Conservation (phyloP, 129 eudicot species). For the Chrysanthemum lavandulifolium region DNA sequence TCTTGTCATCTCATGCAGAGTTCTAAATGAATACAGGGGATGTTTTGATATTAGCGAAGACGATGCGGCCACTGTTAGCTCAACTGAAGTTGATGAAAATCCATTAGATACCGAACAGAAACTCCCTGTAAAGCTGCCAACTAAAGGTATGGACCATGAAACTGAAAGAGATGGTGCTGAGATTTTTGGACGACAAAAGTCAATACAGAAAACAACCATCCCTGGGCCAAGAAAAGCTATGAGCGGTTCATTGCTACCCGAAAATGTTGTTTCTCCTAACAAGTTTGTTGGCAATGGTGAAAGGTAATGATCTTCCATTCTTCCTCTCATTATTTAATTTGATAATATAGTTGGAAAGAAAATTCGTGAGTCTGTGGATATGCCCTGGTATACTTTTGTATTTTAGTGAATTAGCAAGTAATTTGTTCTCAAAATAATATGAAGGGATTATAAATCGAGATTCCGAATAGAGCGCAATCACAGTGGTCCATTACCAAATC, state of each 20-base stretch:
- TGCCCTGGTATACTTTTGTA: background rate
- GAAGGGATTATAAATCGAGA: slow-evolving; percentile 59
- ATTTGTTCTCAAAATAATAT: slow-evolving; percentile 19
- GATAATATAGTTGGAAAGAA: too few species aligned
- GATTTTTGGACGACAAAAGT: slow-evolving; percentile 30
- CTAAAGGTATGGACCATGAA: slow-evolving; percentile 46
- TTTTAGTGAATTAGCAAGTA: slow-evolving; percentile 10
- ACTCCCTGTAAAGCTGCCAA: slow-evolving; percentile 25
- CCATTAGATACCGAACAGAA: slow-evolving; percentile 44
- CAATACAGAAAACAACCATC: slow-evolving; percentile 36
- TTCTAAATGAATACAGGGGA: slow-evolving; percentile 50
- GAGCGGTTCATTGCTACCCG: slow-evolving; percentile 71
- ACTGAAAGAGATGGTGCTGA: slow-evolving; percentile 37
- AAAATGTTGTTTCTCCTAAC: slow-evolving; percentile 50
- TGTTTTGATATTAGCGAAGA: slow-evolving; percentile 83
- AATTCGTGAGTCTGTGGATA: too few species aligned
- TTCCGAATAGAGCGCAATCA: slow-evolving; percentile 53
- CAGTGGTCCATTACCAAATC: slow-evolving; percentile 76
- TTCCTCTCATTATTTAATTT: background rate
- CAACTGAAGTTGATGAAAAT: slow-evolving; percentile 43
- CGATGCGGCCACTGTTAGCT: slow-evolving; percentile 42
- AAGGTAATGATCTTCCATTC: slow-evolving; percentile 35
- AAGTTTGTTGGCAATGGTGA: slow-evolving; percentile 51
- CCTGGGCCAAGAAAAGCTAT: slow-evolving; percentile 42
- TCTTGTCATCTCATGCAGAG: slow-evolving; percentile 12